Evolutionary conservation across 1,139 yeast genomes (phyloP), one percentile per base, ranked within the genome.

Genomic region (Protomyces inundatus): DNA sequence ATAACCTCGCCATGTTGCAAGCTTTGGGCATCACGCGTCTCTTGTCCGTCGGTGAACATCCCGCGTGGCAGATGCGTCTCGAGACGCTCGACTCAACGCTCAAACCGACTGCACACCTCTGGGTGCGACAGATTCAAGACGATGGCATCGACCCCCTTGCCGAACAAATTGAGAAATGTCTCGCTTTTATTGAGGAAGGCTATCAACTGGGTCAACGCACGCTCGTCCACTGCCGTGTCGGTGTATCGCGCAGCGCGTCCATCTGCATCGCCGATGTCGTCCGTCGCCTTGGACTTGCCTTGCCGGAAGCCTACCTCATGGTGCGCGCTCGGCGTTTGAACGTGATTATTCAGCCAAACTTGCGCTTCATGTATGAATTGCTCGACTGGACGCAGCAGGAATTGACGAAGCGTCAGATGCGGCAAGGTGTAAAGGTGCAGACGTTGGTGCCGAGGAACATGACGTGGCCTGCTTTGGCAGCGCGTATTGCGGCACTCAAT

Each of bases 201-300:
- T 73, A 73, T 67, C 69, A 72, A 37, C 68, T 71, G 1, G 69
- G 70, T 37, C 82, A 80, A 54, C 83, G 80, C 48, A 85, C 89
- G 0, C 76, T 90, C 64, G 90, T 89, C 16, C 97, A 90, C 73
- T 90, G 97, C 73, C 85, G 90, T 71, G 95, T 88, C 64, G 97
- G 97, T 0, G 97, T 90, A 3, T 88, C 96, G 0, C 78, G 97
- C 64, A 87, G 95, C 32, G 97, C 97, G 0, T 85, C 96, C 0
- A 87, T 91, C 50, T 87, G 95, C 69, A 88, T 90, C 68, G 97
- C 97, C 2, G 91, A 88, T 71, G 86, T 89, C 65, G 90, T 90
- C 96, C 86, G 84, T 69, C 77, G 88, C 61, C 77, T 84, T 66
- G 78, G 82, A 36, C 79, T 88, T 66, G 84, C 85, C 55, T 75